Evolutionary conservation across 73 alveolate species (phyloP).

Genomic region (Tetrahymena elliotti): DNA sequence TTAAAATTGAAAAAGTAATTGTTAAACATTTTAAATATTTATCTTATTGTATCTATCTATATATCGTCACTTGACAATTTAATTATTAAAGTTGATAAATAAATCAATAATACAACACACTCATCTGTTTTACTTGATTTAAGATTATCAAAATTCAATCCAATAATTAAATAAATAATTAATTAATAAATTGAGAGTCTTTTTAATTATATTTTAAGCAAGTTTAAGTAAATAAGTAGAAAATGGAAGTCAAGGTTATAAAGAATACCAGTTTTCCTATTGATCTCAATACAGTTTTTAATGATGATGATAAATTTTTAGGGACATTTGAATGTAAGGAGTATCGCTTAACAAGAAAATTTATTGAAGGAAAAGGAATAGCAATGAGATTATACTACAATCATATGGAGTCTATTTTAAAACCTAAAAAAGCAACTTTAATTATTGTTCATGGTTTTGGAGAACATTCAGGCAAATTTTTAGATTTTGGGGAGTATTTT

Average conservation of each 20-base stretch:
- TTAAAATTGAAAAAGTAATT: background rate
- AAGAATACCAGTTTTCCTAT: background rate
- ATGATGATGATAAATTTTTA: background rate
- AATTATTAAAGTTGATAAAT: too few relatives aligned
- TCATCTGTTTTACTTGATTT: background rate
- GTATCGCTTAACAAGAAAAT: background rate
- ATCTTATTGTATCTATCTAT: background rate
- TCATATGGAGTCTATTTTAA: background rate
- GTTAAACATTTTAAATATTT: background rate
- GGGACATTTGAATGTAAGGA: background rate
- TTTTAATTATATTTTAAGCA: too few relatives aligned
- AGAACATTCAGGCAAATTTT: slow-evolving; percentile 60
- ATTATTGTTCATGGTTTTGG: slow-evolving; percentile 82
- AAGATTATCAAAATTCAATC: background rate
- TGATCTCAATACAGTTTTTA: background rate
- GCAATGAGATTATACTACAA: background rate
- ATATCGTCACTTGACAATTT: background rate
- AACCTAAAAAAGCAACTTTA: slow-evolving; percentile 49
- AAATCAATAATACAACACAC: too few relatives aligned
- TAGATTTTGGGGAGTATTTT: slow-evolving; percentile 54
- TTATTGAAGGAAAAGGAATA: background rate
- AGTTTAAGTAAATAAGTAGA: background rate
- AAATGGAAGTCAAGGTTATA: background rate
- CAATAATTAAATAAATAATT: background rate
- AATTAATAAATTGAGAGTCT: background rate